These are phyloP conservation scores for Syzygium syzygioides DNA, from an alignment of 441 rosid genomes.

Conservation along the genomic window DNA sequence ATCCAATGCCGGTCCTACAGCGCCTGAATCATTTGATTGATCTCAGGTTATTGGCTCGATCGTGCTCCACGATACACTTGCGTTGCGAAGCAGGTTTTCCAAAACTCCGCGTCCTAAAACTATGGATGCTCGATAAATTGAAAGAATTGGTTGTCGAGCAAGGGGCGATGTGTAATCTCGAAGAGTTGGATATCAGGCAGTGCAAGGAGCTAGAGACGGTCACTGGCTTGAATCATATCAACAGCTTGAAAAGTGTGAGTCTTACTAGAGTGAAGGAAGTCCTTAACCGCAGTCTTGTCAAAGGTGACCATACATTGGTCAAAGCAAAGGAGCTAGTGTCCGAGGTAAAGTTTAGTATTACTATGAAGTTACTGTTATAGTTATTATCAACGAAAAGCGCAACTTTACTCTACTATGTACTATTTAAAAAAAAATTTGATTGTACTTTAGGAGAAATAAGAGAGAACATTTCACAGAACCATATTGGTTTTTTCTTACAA, in stretches of 20 bases:
- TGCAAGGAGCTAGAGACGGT: background rate
- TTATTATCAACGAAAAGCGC: background rate
- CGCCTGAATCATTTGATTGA: background rate
- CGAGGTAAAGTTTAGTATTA: no score
- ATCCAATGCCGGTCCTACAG: background rate
- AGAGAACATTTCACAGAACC: no score
- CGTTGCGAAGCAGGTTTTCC: background rate
- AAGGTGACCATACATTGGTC: background rate
- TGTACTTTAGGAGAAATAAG: no score
- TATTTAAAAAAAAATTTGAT: no score
- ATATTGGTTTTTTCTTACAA: no score
- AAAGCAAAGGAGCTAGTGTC: background rate
- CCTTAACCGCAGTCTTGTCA: background rate
- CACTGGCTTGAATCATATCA: background rate
- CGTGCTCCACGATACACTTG: rapidly evolving
- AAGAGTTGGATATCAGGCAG: background rate
- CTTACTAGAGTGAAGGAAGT: background rate
- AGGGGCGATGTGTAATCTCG: background rate
- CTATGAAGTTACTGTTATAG: no score
- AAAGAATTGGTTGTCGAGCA: background rate
- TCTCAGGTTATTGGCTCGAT: background rate
- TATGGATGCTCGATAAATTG: background rate
- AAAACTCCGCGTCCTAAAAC: background rate
- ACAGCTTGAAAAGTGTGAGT: background rate
- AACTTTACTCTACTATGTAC: background rate